These are phyloP conservation scores for Colletotrichum cordylinicola DNA, from an alignment of 2,329 filamentous ascomycete genomes.

Conservation along the genomic window DNA sequence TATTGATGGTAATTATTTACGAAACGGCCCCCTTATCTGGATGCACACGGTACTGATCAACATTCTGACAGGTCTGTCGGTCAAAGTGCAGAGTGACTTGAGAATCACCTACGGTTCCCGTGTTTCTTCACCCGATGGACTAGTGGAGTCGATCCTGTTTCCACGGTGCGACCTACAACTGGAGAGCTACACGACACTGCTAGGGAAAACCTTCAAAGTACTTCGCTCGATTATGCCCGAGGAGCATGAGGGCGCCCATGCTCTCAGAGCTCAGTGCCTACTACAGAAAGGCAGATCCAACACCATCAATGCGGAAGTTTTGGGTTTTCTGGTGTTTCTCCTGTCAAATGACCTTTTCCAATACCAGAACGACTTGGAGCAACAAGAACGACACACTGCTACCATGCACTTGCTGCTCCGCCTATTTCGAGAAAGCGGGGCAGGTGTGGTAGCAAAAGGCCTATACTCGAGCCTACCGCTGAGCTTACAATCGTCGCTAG, in stretches of 20 bases:
- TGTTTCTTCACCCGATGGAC: accelerated
- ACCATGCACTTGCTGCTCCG: not conserved
- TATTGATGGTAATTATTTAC: not conserved
- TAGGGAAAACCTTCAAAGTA: accelerated
- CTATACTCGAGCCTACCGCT: not conserved
- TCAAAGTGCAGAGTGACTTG: not conserved
- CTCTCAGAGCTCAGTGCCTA: not conserved
- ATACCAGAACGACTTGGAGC: not conserved
- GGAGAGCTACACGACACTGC: not conserved
- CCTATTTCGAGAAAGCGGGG: accelerated
- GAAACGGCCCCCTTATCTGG: accelerated
- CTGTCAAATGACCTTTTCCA: not conserved
- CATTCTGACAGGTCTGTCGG: accelerated
- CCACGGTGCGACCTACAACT: accelerated
- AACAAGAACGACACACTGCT: not conserved
- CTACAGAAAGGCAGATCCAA: not conserved
- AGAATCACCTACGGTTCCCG: accelerated
- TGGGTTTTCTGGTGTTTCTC: not conserved
- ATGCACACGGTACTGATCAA: not conserved
- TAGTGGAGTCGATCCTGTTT: not conserved
- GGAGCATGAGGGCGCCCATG: accelerated
- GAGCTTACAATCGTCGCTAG: not conserved
- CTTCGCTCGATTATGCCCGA: not conserved
- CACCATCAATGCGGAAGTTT: accelerated
- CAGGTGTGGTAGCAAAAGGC: accelerated